Percentiles rank a stretch among this genome's conserved stretches.
phyloP scores from a whole-genome alignment of 495 filamentous ascomycete genomes.

The Penicillium cinerascens region DNA sequence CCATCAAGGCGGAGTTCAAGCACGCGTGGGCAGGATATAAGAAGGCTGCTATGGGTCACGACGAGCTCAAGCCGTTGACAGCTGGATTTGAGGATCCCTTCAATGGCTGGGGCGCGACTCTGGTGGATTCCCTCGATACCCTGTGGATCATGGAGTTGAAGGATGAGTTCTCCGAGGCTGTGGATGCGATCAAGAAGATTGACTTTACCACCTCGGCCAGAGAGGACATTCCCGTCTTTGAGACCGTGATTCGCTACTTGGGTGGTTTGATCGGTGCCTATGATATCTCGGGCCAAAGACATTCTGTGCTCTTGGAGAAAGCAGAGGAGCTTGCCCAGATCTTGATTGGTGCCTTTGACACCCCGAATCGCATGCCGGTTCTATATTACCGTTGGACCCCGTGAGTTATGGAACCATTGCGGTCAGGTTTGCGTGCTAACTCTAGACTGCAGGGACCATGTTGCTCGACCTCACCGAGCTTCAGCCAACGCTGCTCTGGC shows the following conservation, averaged over 20 bases:
- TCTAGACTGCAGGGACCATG: slow-evolving; percentile 44
- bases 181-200: slow-evolving; percentile 70
- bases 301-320: slow-evolving; percentile 73
- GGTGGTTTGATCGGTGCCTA: slow-evolving; percentile 81
- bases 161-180: slow-evolving; percentile 84
- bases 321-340: slow-evolving; percentile 85
- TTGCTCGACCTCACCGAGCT: slow-evolving; percentile 63
- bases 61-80: slow-evolving; percentile 70
- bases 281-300: slow-evolving; percentile 68
- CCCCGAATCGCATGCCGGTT: slow-evolving; percentile 91
- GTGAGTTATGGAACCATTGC: slow-evolving; percentile 32
- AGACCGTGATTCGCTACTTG: slow-evolving; percentile 83
- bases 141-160: slow-evolving; percentile 95
- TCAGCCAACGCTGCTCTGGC: slow-evolving; percentile 63
- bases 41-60: slow-evolving; percentile 69
- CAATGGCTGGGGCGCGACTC: slow-evolving; percentile 89
- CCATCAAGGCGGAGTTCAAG: slow-evolving; percentile 62
- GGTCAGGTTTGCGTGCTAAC: neutral
- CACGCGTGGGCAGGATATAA: slow-evolving; percentile 78
- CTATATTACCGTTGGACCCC: slow-evolving; percentile 85
- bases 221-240: slow-evolving; percentile 74
- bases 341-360: slow-evolving; percentile 90
- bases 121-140: slow-evolving; percentile 91
- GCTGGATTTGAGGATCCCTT: slow-evolving; percentile 68
- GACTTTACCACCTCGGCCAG: slow-evolving; percentile 77